Evolutionary conservation across 495 filamentous ascomycete genomes (phyloP).

Genomic region (Podospora tetraspora): DNA sequence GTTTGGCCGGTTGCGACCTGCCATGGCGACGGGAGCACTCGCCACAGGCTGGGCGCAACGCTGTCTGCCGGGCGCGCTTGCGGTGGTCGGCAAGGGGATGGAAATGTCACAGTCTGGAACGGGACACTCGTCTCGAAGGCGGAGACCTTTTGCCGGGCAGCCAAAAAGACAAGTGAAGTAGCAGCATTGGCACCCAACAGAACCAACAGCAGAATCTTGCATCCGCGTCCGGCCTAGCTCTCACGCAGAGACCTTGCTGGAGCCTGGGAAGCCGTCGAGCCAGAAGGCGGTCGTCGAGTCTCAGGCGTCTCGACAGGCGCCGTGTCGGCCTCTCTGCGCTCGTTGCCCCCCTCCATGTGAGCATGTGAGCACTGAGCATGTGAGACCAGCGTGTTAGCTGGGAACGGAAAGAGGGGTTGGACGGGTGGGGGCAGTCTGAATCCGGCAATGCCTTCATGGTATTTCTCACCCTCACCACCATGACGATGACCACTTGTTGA

Average conservation of each 20-base stretch:
- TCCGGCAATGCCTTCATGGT: background rate
- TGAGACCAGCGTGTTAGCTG: background rate
- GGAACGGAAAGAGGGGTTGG: background rate
- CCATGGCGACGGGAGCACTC: background rate
- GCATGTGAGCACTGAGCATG: background rate
- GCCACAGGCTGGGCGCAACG: background rate
- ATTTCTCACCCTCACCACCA: background rate
- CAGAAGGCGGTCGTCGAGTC: too few relatives aligned
- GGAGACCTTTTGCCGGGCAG: background rate
- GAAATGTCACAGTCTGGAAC: background rate
- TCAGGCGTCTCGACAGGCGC: background rate
- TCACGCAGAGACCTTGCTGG: background rate
- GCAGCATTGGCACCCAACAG: background rate
- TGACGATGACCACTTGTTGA: background rate
- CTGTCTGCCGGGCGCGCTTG: background rate
- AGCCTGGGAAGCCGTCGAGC: background rate
- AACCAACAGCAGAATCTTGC: background rate
- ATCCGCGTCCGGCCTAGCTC: background rate
- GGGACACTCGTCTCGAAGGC: background rate
- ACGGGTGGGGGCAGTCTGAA: background rate
- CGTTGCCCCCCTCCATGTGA: background rate
- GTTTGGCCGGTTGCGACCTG: background rate
- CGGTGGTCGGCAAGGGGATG: background rate
- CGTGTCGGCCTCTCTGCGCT: background rate
- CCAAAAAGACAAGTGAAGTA: background rate